A percentile compares a stretch with the other conserved stretches of the same genome.
Conservation (phyloP, 345 rosid species). For the Populus alba region DNA sequence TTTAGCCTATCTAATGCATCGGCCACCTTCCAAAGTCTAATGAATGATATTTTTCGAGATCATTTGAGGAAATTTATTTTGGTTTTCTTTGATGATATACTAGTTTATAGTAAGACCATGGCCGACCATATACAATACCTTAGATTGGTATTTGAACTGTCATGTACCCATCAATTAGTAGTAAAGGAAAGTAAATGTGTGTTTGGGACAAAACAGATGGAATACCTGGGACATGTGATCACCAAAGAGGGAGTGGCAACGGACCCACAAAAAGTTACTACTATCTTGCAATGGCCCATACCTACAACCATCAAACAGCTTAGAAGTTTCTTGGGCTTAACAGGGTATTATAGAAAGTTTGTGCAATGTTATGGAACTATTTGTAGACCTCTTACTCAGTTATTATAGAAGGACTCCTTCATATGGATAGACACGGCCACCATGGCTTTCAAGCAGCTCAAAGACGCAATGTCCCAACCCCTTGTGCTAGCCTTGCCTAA, state of each 20-base stretch:
- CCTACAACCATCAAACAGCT: not conserved
- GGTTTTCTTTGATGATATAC: too few species aligned
- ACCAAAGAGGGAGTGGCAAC: not conserved
- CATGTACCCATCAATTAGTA: not conserved
- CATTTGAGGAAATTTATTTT: too few species aligned
- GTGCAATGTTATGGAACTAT: not conserved
- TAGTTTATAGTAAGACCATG: not conserved
- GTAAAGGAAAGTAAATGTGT: not conserved
- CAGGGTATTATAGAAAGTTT: not conserved
- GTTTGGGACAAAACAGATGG: not conserved
- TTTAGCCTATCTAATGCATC: too few species aligned
- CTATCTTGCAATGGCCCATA: not conserved
- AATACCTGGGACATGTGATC: not conserved
- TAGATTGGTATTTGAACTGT: not conserved
- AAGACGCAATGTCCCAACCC: not conserved
- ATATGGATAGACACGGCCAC: not conserved
- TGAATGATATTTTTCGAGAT: too few species aligned
- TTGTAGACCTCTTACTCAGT: not conserved
- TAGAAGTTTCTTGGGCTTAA: not conserved
- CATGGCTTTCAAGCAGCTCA: not conserved
- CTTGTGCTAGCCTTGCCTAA: not conserved
- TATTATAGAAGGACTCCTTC: not conserved
- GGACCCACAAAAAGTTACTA: not conserved
- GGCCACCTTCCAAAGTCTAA: too few species aligned
- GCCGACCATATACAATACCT: not conserved